Evolutionary conservation across 257 asterid genomes (phyloP).

Genomic region (Handroanthus guayacan): DNA sequence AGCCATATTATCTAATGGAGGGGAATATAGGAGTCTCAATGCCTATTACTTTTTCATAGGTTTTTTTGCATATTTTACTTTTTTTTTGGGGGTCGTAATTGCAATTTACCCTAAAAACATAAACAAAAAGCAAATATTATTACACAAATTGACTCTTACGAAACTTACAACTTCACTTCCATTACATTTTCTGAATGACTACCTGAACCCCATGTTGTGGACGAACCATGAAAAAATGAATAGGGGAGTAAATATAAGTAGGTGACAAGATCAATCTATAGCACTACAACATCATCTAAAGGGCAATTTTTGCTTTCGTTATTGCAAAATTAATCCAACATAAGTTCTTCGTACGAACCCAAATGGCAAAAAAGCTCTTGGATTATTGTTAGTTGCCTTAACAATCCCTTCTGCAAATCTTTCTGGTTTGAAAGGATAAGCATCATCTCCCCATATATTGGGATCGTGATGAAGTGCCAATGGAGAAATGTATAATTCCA

Average conservation of each 20-base stretch:
- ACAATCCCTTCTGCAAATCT: slow-evolving; percentile 54
- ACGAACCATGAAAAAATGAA: slow-evolving; percentile 56
- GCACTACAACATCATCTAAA: slow-evolving; percentile 67
- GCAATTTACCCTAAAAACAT: too few relatives aligned
- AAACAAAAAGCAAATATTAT: too few relatives aligned
- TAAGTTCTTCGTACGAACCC: slow-evolving; percentile 77
- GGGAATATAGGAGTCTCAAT: too few relatives aligned
- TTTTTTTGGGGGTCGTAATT: too few relatives aligned
- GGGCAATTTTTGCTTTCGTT: slow-evolving; percentile 57
- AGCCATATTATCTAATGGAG: too few relatives aligned
- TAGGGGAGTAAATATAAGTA: slow-evolving; percentile 58
- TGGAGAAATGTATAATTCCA: slow-evolving; percentile 55
- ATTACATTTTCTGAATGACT: slow-evolving; percentile 49
- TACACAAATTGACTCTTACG: too few relatives aligned
- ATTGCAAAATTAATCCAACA: slow-evolving; percentile 62
- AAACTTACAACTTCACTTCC: neutral
- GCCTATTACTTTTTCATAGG: too few relatives aligned
- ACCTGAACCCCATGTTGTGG: slow-evolving; percentile 67
- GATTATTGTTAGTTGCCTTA: slow-evolving; percentile 52
- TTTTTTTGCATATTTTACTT: too few relatives aligned
- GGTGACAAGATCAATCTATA: slow-evolving; percentile 55
- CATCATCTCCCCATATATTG: slow-evolving; percentile 72
- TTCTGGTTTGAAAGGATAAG: slow-evolving; percentile 55
- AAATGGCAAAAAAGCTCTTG: slow-evolving; percentile 64
- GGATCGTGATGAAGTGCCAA: slow-evolving; percentile 68